Evolutionary conservation across 768 basidiomycete genomes (phyloP).

Genomic region (Leccinum disarticulatum): DNA sequence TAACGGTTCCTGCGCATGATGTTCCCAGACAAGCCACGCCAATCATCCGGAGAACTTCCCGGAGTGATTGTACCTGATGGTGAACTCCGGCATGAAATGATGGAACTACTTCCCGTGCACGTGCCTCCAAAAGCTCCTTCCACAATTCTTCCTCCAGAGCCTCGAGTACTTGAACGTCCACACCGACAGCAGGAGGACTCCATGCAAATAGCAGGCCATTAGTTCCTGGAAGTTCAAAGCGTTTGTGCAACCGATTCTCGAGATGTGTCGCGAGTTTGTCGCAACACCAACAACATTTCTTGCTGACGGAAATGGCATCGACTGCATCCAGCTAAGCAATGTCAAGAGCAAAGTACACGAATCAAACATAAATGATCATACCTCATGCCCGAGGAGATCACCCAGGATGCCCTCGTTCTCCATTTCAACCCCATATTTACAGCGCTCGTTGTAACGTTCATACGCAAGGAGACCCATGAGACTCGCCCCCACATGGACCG

Average conservation of each 20-base stretch:
- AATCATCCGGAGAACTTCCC: not conserved
- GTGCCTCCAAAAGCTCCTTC: not conserved
- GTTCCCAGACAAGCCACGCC: not conserved
- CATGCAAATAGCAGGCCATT: not conserved
- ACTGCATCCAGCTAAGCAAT: not conserved
- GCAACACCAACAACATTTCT: not conserved
- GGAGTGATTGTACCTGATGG: not conserved
- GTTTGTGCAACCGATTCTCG: not conserved
- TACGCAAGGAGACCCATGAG: not conserved
- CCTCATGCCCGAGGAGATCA: not conserved
- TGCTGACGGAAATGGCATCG: not conserved
- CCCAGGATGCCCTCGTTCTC: not conserved
- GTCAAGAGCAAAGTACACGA: not conserved
- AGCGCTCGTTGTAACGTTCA: not conserved
- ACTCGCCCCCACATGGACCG: not conserved
- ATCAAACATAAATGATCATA: not conserved
- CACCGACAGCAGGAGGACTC: not conserved
- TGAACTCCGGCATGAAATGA: not conserved
- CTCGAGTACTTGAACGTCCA: not conserved
- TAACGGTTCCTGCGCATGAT: not conserved
- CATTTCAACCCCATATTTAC: not conserved
- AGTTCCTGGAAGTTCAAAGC: not conserved
- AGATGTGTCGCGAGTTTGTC: not conserved
- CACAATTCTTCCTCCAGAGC: not conserved
- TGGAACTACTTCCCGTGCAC: not conserved